Conservation (phyloP, 176 grass and related monocot species). For the Carex scoparia region DNA sequence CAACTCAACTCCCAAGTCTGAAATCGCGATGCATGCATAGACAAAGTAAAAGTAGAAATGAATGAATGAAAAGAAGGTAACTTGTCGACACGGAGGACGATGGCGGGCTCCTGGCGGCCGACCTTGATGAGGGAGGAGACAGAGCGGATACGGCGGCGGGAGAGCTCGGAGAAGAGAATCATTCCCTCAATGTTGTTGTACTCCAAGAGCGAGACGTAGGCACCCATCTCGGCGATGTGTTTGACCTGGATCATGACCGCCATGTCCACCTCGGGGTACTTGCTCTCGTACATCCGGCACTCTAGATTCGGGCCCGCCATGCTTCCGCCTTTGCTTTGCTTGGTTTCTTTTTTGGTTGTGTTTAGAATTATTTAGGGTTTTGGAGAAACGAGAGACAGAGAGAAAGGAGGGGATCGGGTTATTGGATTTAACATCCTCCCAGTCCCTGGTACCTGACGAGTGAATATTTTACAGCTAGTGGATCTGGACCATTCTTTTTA, state of each 20-base stretch:
- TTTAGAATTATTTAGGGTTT: neutral
- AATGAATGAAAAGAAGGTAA: neutral
- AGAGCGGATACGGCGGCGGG: conserved; percentile 82
- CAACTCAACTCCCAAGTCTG: neutral
- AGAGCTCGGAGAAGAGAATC: conserved; percentile 97
- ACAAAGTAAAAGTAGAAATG: neutral
- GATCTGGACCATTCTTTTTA: no score
- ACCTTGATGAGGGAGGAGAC: conserved; percentile 93
- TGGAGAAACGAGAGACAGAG: neutral
- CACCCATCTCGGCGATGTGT: conserved; percentile 92
- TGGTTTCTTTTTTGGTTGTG: neutral
- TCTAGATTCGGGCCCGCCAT: conserved; percentile 62
- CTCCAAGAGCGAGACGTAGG: conserved; percentile 88
- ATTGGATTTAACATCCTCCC: no score
- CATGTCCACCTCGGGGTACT: conserved; percentile 83
- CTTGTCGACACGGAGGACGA: conserved; percentile 83
- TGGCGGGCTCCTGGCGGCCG: conserved; percentile 93
- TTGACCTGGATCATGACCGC: conserved; percentile 98
- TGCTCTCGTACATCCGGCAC: conserved; percentile 82
- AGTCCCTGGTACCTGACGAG: no score
- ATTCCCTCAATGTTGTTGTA: conserved; percentile 99
- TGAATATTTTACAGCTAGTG: no score
- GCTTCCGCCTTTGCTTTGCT: neutral
- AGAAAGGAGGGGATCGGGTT: neutral
- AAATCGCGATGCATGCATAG: neutral